Percentiles rank a stretch among this genome's conserved stretches.
phyloP scores from a whole-genome alignment of 2,329 filamentous ascomycete genomes.

The Phymatotrichopsis omnivora region DNA sequence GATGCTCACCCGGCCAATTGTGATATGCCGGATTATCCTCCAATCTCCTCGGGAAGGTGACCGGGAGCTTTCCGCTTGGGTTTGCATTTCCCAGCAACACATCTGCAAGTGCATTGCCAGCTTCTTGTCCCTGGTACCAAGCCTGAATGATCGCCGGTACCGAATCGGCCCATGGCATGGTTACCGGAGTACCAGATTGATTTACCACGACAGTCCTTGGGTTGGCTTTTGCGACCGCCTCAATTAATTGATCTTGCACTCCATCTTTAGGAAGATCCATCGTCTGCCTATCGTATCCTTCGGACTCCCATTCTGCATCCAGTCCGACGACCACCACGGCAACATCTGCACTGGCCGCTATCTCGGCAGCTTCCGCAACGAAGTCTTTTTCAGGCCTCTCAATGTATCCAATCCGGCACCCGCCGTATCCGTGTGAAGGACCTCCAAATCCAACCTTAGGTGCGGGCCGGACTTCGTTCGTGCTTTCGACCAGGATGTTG shows the following conservation, averaged over 20 bases:
- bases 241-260: constrained; percentile 53
- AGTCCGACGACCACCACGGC: constrained; percentile 59
- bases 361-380: constrained; percentile 54
- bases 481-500: constrained; percentile 54
- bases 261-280: constrained; percentile 50
- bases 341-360: constrained; percentile 53
- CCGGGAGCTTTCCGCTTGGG: constrained; percentile 58
- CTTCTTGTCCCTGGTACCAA: constrained; percentile 62
- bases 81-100: constrained; percentile 54
- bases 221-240: constrained; percentile 53
- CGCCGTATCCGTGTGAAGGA: constrained; percentile 57
- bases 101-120: constrained; percentile 57
- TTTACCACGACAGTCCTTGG: constrained; percentile 57
- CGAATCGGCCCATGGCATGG: constrained; percentile 58
- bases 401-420: constrained; percentile 61
- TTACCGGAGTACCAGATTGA: constrained; percentile 57
- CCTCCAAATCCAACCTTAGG: constrained; percentile 48
- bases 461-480: constrained; percentile 53
- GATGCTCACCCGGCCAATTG: constrained; percentile 63
- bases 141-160: constrained; percentile 59
- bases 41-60: constrained; percentile 55
- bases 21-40: constrained; percentile 60
- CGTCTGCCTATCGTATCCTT: constrained; percentile 56
- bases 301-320: constrained; percentile 66
- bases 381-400: constrained; percentile 46